Percentiles rank a stretch among this genome's conserved stretches.
These are phyloP conservation scores for Colletotrichum brevisporum DNA, from an alignment of 2,329 filamentous ascomycete species.

Conservation along the genomic window DNA sequence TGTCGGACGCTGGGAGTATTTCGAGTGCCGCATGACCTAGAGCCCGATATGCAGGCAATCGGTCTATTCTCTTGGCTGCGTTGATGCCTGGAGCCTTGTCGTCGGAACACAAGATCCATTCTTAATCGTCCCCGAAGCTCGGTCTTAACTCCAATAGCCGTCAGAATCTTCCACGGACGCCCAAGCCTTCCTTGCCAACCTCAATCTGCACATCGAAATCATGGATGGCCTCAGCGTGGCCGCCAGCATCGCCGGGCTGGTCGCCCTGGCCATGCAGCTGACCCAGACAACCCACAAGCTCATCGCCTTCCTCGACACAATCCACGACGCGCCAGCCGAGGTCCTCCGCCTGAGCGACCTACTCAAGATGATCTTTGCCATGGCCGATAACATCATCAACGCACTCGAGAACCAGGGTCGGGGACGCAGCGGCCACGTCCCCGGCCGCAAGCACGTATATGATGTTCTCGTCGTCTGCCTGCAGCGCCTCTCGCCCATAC, in stretches of 20 bases:
- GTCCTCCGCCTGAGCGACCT: neutral
- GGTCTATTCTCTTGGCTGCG: no score
- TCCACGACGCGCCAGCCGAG: neutral
- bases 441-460: neutral
- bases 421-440: neutral
- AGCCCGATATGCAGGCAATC: neutral
- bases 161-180: no score
- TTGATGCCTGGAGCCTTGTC: neutral
- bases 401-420: neutral
- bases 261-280: neutral
- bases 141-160: neutral
- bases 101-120: neutral
- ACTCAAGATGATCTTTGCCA: neutral
- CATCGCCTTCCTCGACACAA: neutral
- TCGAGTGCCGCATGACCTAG: no score
- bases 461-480: neutral
- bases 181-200: no score
- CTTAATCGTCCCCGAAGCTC: no score
- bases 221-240: neutral
- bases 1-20: no score
- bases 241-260: neutral
- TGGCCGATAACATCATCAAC: neutral
- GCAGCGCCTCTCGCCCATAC: neutral
- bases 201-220: neutral
- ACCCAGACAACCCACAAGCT: neutral